These are phyloP conservation scores for Cyclotella kingstonii DNA, from an alignment of 108 stramenopile genomes.

Conservation along the genomic window DNA sequence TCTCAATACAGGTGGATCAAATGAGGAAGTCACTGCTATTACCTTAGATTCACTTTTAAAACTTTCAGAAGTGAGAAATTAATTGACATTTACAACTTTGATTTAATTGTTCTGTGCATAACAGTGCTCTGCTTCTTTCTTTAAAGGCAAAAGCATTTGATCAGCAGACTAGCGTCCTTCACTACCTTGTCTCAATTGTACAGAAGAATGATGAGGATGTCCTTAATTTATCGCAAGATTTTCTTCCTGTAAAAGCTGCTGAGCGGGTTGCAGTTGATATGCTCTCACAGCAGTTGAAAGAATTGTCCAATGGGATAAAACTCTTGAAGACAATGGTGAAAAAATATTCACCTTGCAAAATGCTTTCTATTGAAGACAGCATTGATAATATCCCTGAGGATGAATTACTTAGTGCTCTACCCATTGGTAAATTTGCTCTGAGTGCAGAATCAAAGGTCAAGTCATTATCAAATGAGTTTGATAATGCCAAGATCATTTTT, in stretches of 20 bases:
- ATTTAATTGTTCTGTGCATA: neutral
- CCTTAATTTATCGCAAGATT: conserved; percentile 36
- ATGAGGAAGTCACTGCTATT: conserved; percentile 39
- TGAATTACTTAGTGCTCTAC: conserved; percentile 19
- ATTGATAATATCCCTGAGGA: conserved; percentile 23
- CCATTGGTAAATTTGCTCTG: conserved; percentile 39
- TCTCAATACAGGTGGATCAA: conserved; percentile 38
- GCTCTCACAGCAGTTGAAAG: conserved; percentile 27
- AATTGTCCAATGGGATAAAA: conserved; percentile 24
- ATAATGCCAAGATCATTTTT: conserved; percentile 15
- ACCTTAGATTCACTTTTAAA: conserved; percentile 41
- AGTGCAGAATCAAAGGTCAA: conserved; percentile 26
- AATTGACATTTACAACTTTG: neutral
- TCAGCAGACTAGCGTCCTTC: conserved; percentile 43
- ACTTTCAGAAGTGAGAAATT: conserved; percentile 27
- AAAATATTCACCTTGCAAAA: conserved; percentile 5
- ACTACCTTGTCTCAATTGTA: conserved; percentile 47
- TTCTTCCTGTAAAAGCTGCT: conserved; percentile 41
- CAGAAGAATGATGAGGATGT: conserved; percentile 48
- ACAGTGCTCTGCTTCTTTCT: neutral
- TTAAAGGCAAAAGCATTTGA: conserved; percentile 44
- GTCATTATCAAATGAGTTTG: conserved; percentile 22
- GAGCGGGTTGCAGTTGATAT: conserved; percentile 43
- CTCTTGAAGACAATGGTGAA: conserved; percentile 21
- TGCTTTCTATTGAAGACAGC: neutral